These are phyloP conservation scores for Mortierella sp. DNA, from an alignment of 371 early-diverging fungal genomes.

Conservation along the genomic window DNA sequence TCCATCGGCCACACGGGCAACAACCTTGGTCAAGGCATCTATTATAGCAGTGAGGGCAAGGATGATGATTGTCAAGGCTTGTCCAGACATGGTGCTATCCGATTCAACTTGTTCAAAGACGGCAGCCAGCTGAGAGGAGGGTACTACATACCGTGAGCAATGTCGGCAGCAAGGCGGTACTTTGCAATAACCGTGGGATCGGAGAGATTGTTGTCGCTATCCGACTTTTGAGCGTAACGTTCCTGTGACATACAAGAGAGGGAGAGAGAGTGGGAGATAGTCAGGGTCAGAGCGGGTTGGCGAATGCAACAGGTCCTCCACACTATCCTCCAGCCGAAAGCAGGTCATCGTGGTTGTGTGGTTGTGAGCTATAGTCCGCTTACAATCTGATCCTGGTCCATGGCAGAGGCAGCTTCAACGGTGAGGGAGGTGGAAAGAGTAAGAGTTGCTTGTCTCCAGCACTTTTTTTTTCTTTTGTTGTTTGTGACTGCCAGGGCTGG, in stretches of 20 bases:
- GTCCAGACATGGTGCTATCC: not conserved
- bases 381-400: constrained; percentile 53
- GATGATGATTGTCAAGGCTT: not conserved
- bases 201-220: constrained; percentile 71
- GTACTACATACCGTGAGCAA: constrained; percentile 86
- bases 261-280: too few species aligned
- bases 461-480: constrained; percentile 10
- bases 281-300: too few species aligned
- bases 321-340: too few species aligned
- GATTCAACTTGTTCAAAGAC: too few species aligned
- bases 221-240: constrained; percentile 60
- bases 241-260: too few species aligned
- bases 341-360: too few species aligned
- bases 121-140: too few species aligned
- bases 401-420: constrained; percentile 16
- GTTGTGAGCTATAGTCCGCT: not conserved
- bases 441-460: not conserved
- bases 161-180: constrained; percentile 85
- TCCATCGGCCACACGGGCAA: constrained; percentile 68
- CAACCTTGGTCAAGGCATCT: constrained; percentile 65
- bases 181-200: constrained; percentile 76
- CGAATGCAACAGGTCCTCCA: too few species aligned
- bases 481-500: not conserved
- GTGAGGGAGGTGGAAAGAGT: not conserved
- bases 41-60: not conserved